Evolutionary conservation across 345 rosid genomes (phyloP), one percentile per base, ranked within the genome.

Genomic region (Cardiospermum halicacabum): DNA sequence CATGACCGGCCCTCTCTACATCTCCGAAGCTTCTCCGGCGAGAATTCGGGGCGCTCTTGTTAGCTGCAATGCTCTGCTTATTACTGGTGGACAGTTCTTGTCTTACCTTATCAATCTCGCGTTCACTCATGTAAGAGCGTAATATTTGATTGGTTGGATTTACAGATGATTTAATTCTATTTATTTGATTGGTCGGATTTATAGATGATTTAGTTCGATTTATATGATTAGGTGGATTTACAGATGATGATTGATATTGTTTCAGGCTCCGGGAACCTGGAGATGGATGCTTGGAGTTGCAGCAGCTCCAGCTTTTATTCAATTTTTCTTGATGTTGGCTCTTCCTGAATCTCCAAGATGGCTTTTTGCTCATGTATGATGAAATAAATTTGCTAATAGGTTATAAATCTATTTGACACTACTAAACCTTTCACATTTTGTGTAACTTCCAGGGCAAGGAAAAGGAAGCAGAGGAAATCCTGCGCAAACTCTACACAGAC

Each of bases 281-380:
- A 82, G 92, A 13, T 91, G 99, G 96, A 91, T 94, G 99, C 88
- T 91, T 28, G 99, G 99, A 1, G 65, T 91, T 0, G 92, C 92
- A 0, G 92, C 81, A 13, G 9, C 77, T 1, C 97, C 97, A 1
- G 88, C 96, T 0, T 1, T 81, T 0, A 55, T 91, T 76, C 99
- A 94, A 66, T 77, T 94, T 37, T 1, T 79, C 22, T 61, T 91
- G 56, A 87, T 94, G 97, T 5, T 78, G 10, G 75, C 76, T 1
- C 80, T 94, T 1, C 97, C 99, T 0, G 99, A 94, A 48, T 94
- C 97, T 64, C 99, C 99, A 1, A 74, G 95, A 70, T 94, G 92
- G 91, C 88, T 91, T 25, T 94, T 81, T 61, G 70, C 82, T 50
- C 65, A 75, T 81, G 92, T 84, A 39, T 11, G 3, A 34, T 4